Conservation (phyloP, 2,329 filamentous ascomycete species). For the Exophiala sideris region DNA sequence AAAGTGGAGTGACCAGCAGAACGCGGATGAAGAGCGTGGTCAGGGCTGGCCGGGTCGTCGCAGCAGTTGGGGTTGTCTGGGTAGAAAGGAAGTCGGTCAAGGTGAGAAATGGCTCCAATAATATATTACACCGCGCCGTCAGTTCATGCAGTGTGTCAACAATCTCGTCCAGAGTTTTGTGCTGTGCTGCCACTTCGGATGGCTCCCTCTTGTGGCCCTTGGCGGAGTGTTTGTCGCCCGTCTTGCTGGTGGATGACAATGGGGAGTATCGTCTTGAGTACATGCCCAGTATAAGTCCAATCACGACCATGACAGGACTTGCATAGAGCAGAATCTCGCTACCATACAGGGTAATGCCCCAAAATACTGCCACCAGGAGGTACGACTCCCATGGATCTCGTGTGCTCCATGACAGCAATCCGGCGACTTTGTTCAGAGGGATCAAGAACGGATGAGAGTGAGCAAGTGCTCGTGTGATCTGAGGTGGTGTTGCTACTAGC, state of each 20-base stretch:
- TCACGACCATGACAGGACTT: constrained; percentile 77
- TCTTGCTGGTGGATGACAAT: constrained; percentile 79
- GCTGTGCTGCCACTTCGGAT: constrained; percentile 62
- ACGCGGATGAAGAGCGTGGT: constrained; percentile 88
- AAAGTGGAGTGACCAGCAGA: constrained; percentile 80
- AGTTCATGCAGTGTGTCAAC: constrained; percentile 89
- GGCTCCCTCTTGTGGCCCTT: constrained; percentile 47
- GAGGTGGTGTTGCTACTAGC: constrained; percentile 86
- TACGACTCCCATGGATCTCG: constrained; percentile 97
- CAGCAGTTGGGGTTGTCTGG: constrained; percentile 82
- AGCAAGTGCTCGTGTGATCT: constrained; percentile 87
- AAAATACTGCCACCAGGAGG: constrained; percentile 77
- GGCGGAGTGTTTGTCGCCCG: constrained; percentile 55
- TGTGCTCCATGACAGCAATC: constrained; percentile 88
- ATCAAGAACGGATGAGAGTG: constrained; percentile 94
- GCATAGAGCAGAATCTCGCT: constrained; percentile 76
- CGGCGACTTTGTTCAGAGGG: constrained; percentile 79
- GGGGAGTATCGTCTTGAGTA: constrained; percentile 87
- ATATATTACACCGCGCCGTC: constrained; percentile 84
- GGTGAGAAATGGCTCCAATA: constrained; percentile 82
- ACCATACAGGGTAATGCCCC: constrained; percentile 81
- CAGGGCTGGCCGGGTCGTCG: constrained; percentile 83
- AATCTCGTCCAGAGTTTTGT: constrained; percentile 96
- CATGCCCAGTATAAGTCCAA: constrained; percentile 82
- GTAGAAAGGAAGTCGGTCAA: constrained; percentile 92